phyloP scores from a whole-genome alignment of 2,329 filamentous ascomycete genomes.

The Ophiocordyceps robertsii region DNA sequence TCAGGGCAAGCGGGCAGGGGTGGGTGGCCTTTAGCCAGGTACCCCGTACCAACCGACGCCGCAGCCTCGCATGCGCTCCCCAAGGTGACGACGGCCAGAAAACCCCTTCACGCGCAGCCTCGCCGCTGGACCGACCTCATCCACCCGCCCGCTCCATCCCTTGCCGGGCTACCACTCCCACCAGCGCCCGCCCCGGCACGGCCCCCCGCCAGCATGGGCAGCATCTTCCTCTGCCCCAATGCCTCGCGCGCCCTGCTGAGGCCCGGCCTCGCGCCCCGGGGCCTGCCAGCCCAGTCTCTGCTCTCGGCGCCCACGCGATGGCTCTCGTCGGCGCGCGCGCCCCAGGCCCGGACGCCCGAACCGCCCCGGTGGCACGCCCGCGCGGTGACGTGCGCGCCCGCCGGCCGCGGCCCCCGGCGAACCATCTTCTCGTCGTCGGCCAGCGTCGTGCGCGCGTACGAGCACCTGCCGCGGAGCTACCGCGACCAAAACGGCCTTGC shows the following conservation, averaged over 20 bases:
- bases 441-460: slow-evolving; percentile 36
- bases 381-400: neutral
- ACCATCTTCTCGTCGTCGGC: slow-evolving; percentile 20
- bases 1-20: too few relatives aligned
- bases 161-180: neutral
- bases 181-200: neutral
- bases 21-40: too few relatives aligned
- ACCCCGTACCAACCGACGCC: too few relatives aligned
- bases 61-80: too few relatives aligned
- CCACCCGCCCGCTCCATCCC: too few relatives aligned
- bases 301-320: slow-evolving; percentile 3
- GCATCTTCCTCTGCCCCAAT: slow-evolving; percentile 5
- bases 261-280: slow-evolving; percentile 1
- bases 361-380: slow-evolving; percentile 1
- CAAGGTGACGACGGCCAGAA: too few relatives aligned
- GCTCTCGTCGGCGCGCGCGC: slow-evolving; percentile 4
- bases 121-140: too few relatives aligned
- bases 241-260: slow-evolving; percentile 17
- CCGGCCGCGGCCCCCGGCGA: slow-evolving; percentile 10
- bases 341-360: neutral
- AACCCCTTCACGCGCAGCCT: too few relatives aligned
- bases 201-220: slow-evolving; percentile 1
- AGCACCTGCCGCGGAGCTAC: slow-evolving; percentile 44
- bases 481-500: slow-evolving; percentile 39
- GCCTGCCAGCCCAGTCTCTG: neutral